Percentiles rank a stretch among this genome's conserved stretches.
These are phyloP conservation scores for Tetrahymena borealis DNA, from an alignment of 73 alveolate genomes.

Conservation along the genomic window DNA sequence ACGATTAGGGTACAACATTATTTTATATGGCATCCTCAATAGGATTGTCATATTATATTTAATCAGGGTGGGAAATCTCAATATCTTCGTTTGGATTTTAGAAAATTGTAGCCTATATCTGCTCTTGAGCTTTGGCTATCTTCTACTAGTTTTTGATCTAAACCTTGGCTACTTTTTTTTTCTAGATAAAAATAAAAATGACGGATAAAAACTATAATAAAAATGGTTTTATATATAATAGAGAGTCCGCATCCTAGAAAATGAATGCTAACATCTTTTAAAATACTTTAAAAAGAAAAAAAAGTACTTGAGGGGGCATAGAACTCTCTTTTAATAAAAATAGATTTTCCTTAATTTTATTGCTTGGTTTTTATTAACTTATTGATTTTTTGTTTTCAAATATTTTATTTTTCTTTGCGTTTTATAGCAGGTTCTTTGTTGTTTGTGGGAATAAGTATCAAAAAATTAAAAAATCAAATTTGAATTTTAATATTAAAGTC, in stretches of 20 bases:
- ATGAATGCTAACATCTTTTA: neutral
- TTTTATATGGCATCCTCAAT: neutral
- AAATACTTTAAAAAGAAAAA: neutral
- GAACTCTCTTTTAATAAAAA: neutral
- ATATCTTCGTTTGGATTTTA: neutral
- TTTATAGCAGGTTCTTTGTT: neutral
- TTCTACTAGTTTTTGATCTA: neutral
- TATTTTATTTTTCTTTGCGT: neutral
- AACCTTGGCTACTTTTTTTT: neutral
- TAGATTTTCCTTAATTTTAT: neutral
- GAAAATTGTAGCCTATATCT: neutral
- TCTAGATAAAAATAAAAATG: neutral
- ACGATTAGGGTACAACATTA: neutral
- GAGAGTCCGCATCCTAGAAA: neutral
- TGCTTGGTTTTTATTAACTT: neutral
- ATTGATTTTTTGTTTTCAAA: neutral
- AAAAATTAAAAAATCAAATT: neutral
- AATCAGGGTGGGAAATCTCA: neutral
- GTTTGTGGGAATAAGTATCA: neutral
- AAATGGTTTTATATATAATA: neutral
- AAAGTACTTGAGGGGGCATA: slow-evolving; percentile 2
- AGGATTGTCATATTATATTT: neutral
- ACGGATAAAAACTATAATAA: neutral
- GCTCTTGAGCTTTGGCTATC: neutral
- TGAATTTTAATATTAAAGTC: neutral